Evolutionary conservation across 306 rosid genomes (phyloP), one percentile per base, ranked within the genome.

Genomic region (Delonix regia): DNA sequence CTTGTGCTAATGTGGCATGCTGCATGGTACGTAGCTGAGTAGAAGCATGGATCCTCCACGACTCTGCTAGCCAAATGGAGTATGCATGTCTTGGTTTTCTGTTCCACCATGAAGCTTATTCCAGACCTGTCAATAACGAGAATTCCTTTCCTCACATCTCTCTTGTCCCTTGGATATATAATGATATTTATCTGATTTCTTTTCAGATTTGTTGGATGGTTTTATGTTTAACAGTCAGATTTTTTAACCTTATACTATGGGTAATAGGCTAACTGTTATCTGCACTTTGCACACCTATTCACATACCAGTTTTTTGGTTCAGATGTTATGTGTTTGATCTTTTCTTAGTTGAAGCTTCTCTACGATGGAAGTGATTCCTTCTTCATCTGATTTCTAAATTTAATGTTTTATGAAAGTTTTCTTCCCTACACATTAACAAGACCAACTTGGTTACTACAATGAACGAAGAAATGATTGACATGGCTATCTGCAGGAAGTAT

Each of bases 11-110:
- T 59, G 44, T 61, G 19, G 11, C 59, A 18, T 45, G 22, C 57
- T 59, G 24, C 27, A 38, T 38, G 57, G 13, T 1, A 4, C 36
- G 5, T 19, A 25, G 75, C 22, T 53, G 34, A 39, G 67, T 48
- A 52, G 74, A 52, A 56, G 52, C 30, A 39, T 48, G 24, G 24
- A 51, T 51, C 57, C 57, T n/a, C 57, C 57, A n/a, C n/a, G 57
- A 51, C 24, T 51, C 1, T 51, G 57, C n/a, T 14, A 16, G 53
- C 6, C 53, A 47, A 47, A 25, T 22, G 1, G 14, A 5, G 3
- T 36, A 36, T 36, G 18, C 7, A 13, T 60, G 66, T 16, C 9
- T 30, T 60, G 10, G 63, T 60, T 60, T 60, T 60, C 39, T 60
- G 41, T 30, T 28, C 41, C 8, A n/a, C 41, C 51, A 44, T 69